phyloP scores from a whole-genome alignment of 2,329 filamentous ascomycete genomes.

The Pyricularia sp. region DNA sequence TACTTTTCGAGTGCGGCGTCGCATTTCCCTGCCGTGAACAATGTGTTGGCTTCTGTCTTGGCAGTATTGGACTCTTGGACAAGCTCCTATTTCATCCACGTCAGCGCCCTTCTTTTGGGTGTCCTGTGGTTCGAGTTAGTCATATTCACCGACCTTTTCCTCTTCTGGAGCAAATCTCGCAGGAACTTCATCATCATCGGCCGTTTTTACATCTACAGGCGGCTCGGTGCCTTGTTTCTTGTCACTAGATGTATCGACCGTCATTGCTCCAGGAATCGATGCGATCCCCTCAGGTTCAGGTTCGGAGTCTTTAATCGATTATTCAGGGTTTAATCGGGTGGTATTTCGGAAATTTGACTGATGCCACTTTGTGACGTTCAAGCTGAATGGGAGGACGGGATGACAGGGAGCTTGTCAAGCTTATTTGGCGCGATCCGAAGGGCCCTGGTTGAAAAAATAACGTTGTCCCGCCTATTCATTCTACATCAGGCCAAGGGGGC shows the following conservation, averaged over 20 bases:
- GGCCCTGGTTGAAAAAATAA: not conserved
- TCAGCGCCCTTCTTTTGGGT: not conserved
- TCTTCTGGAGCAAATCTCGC: slow-evolving; percentile 39
- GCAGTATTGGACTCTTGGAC: slow-evolving; percentile 57
- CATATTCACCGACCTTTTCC: slow-evolving; percentile 33
- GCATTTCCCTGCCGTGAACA: slow-evolving; percentile 63
- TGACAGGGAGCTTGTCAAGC: not conserved
- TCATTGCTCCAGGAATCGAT: not conserved
- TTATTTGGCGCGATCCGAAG: not conserved
- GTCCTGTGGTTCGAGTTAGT: not conserved
- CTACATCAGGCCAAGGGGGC: not conserved
- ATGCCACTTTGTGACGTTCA: not conserved
- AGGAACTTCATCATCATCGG: slow-evolving; percentile 16
- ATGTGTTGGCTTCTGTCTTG: slow-evolving; percentile 64
- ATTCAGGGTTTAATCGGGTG: not conserved
- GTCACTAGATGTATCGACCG: not conserved
- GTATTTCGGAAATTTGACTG: not conserved
- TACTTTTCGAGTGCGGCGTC: slow-evolving; percentile 71
- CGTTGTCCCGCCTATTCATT: not conserved
- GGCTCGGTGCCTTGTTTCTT: not conserved
- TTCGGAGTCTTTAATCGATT: not conserved
- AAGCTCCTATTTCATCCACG: slow-evolving; percentile 37
- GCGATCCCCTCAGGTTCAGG: not conserved
- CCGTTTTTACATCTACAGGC: not conserved
- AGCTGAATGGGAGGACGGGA: not conserved